Evolutionary conservation across 805 yeast species (phyloP).

Genomic region (Candida railenensis): DNA sequence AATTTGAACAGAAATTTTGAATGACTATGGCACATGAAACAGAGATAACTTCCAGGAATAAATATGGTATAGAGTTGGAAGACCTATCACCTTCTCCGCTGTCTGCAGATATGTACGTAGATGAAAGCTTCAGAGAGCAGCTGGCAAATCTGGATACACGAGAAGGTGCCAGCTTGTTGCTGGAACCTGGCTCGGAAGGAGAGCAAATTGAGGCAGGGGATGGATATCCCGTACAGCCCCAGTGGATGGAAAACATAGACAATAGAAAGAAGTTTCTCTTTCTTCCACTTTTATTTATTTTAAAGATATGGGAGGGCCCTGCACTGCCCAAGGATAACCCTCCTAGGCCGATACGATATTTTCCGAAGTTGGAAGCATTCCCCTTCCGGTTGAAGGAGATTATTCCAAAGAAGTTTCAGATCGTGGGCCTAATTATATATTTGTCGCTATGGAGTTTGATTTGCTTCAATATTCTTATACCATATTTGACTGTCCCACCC

Average conservation of each 20-base stretch:
- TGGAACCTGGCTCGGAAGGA: not conserved
- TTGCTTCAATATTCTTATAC: constrained; percentile 36
- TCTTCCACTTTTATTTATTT: constrained; percentile 17
- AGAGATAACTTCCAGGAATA: not conserved
- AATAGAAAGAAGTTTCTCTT: not conserved
- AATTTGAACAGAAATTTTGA: not conserved
- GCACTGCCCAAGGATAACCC: constrained; percentile 44
- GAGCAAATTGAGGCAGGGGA: too few species aligned
- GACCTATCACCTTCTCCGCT: not conserved
- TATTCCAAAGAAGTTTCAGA: constrained; percentile 23
- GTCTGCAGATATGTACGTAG: not conserved
- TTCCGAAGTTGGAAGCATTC: constrained; percentile 31
- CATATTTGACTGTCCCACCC: constrained; percentile 48
- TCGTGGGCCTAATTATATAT: constrained; percentile 35
- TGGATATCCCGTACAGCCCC: too few species aligned
- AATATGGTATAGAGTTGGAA: not conserved
- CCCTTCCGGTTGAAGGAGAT: constrained; percentile 38
- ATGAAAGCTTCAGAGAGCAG: not conserved
- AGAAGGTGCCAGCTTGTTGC: not conserved
- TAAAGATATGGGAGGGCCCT: constrained; percentile 60
- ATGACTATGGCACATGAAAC: not conserved
- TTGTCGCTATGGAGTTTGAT: constrained; percentile 47
- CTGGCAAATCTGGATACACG: not conserved
- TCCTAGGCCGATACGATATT: constrained; percentile 33
- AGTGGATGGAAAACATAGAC: not conserved